phyloP scores from a whole-genome alignment of 106 monocot genomes.

The Allium sativum region DNA sequence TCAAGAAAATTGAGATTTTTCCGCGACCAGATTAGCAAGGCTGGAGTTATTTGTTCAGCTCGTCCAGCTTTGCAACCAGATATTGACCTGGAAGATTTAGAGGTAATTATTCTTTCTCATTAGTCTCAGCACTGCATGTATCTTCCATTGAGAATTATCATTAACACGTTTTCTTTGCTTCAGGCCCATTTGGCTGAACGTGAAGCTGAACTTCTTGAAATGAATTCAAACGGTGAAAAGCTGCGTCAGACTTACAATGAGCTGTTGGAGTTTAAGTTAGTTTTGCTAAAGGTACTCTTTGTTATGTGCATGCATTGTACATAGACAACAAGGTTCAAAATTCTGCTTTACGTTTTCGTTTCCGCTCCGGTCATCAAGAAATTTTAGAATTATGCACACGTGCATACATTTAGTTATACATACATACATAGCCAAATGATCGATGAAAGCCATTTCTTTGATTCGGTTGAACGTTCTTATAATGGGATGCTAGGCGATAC shows the following conservation, averaged over 20 bases:
- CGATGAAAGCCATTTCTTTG: too few species aligned
- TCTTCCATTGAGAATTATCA: constrained; percentile 2
- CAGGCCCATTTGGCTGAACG: constrained; percentile 74
- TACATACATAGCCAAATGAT: too few species aligned
- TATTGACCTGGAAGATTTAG: constrained; percentile 79
- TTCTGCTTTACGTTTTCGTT: not conserved
- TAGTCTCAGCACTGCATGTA: not conserved
- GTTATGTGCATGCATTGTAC: not conserved
- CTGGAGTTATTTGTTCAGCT: constrained; percentile 37
- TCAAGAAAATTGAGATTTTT: constrained; percentile 85
- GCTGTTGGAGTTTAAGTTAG: constrained; percentile 93
- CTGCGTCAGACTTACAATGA: constrained; percentile 84
- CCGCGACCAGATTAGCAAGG: constrained; percentile 79
- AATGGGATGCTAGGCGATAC: too few species aligned
- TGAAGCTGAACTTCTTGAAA: constrained; percentile 96
- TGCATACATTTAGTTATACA: too few species aligned
- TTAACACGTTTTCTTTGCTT: constrained; percentile 11
- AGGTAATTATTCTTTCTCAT: constrained; percentile 31
- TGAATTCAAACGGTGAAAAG: constrained; percentile 94
- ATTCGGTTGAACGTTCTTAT: too few species aligned
- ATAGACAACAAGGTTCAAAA: not conserved
- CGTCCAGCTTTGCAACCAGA: constrained; percentile 54
- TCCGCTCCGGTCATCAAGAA: not conserved
- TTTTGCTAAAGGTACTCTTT: constrained; percentile 71
- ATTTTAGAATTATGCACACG: too few species aligned